Evolutionary conservation across 345 rosid genomes (phyloP), one percentile per base, ranked within the genome.

Genomic region (Eucalyptus grandis): DNA sequence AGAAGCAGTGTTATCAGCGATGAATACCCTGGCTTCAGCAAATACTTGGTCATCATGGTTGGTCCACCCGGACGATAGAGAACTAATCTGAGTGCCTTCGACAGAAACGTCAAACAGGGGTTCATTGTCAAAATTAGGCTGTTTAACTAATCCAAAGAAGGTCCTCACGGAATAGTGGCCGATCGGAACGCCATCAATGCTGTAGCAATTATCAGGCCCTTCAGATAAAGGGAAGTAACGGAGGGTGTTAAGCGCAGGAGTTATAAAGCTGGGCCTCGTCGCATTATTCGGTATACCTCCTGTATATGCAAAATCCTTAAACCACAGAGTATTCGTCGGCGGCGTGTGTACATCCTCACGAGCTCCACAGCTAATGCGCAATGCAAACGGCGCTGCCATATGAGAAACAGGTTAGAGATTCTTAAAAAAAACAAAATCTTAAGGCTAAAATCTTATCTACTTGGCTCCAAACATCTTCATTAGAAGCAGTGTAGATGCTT

Each of bases 341-440:
- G 94, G 91, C 0, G 98, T 94, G 51, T 89, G 93, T 58, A 96
- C 93, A 90, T 94, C 90, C 15, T 90, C 89, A 30, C 99, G 93
- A 53, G 99, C 94, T 89, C 99, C 99, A 89, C 99, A 97, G 90
- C 99, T 98, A 46, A 98, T 96, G 89, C 99, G 95, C 94, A 96
- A 91, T 3, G 95, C 98, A 95, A 93, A 97, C 24, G 99, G 99
- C 22, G 92, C 99, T 98, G 94, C 72, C 72, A 49, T 49, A 86
- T 26, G 72, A 86, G 88, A 86, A 86, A 77, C 85, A 21, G 85
- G 85, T 21, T 1, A 77, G 85, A 3, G 40, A 77, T 77, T 40
- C 85, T 11, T 77, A 3, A 24, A 8, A 2, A 24, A 56, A 11
- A 56, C 12, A 37, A 9, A 3, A 49, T 49, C 51, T 49, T 49